phyloP scores from a whole-genome alignment of 1,284 basidiomycete genomes.

The Marasmius tenuissimus region DNA sequence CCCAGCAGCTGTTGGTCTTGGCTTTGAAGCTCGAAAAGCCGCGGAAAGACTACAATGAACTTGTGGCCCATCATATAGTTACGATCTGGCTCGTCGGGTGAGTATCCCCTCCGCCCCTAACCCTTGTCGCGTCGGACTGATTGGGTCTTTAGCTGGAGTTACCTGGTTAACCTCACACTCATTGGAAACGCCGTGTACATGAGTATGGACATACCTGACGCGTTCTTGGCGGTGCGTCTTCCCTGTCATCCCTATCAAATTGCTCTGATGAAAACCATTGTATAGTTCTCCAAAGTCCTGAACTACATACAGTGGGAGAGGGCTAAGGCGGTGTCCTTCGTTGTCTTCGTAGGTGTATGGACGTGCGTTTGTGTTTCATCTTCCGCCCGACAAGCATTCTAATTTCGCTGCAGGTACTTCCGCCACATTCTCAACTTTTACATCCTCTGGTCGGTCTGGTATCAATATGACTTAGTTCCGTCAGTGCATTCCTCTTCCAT shows the following conservation, averaged over 20 bases:
- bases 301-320: constrained; percentile 80
- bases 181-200: constrained; percentile 94
- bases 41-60: constrained; percentile 87
- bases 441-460: constrained; percentile 89
- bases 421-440: constrained; percentile 90
- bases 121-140: constrained; percentile 2
- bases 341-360: constrained; percentile 76
- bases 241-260: neutral
- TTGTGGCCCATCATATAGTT: constrained; percentile 87
- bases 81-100: constrained; percentile 94
- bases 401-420: constrained; percentile 70
- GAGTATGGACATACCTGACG: constrained; percentile 96
- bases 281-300: constrained; percentile 78
- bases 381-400: neutral
- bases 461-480: constrained; percentile 80
- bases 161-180: constrained; percentile 77
- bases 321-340: constrained; percentile 68
- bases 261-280: neutral
- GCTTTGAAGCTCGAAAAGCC: constrained; percentile 89
- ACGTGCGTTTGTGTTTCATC: constrained; percentile 54
- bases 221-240: constrained; percentile 78
- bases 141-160: constrained; percentile 73
- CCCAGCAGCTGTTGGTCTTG: constrained; percentile 90
- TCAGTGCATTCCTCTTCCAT: constrained; percentile 39
- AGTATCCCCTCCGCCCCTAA: constrained; percentile 17